Evolutionary conservation across 768 basidiomycete genomes (phyloP), one percentile per base, ranked within the genome.

Genomic region (Pleurotus eryngii): DNA sequence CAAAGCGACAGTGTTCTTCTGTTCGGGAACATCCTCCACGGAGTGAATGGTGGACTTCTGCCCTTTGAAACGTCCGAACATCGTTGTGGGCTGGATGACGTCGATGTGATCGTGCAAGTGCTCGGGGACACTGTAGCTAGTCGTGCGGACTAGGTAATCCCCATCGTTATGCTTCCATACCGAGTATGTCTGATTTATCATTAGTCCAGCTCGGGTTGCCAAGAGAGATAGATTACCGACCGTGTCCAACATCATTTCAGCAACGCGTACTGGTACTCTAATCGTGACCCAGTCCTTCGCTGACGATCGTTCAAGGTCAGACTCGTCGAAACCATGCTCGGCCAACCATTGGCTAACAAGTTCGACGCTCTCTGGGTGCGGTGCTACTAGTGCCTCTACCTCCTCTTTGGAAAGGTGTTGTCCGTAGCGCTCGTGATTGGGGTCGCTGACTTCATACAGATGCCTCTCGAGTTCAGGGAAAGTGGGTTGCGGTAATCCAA

Each of bases 271-370:
- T 0, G 87, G 80, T 5, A 89, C 70, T 12, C 68, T 80, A 43
- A 89, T 66, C 3, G 76, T 82, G 11, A 89, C 72, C 89, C 87
- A 91, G 59, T 90, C 89, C 49, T 80, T 77, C 0, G 87, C 86
- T 3, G 85, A 77, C 8, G 88, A 87, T 7, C 82, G 81, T 42
- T 70, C 61, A 17, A 83, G 61, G 56, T 80, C 75, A 43, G 74
- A 66, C 49, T 81, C 79, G 9, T 63, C 59, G 37, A 90, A 70
- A 37, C 83, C 86, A 57, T 86, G 77, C 2, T 74, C 75, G 0
- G 71, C 72, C 11, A 90, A 73, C 88, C 89, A 91, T 60, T 79
- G 76, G 40, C 81, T 73, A 37, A 90, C 86, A 4, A 73, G 64
- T 30, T 76, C 66, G 12, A 87, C 59, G 49, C 81, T 85, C 49